Conservation (phyloP, 148 eudicot genomes). For the Vaccinium corymbosum region DNA sequence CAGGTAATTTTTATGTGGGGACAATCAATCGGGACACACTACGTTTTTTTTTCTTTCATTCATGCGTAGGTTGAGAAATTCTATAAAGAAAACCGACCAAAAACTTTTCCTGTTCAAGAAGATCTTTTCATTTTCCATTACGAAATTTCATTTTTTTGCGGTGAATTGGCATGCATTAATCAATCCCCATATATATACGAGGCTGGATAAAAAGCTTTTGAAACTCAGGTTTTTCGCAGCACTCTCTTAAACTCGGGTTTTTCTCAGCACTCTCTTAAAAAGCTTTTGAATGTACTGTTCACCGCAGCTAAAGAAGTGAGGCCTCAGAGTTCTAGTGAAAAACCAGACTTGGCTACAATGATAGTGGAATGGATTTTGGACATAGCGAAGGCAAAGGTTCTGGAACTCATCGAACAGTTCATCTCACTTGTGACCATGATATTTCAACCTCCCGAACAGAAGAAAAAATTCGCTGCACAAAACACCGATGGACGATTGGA, state of each 20-base stretch:
- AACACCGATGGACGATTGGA: constrained; percentile 22
- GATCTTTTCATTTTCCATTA: neutral
- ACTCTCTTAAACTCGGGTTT: too few species aligned
- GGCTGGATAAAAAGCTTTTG: too few species aligned
- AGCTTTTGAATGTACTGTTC: neutral
- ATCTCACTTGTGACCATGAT: constrained; percentile 14
- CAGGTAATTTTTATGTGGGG: constrained; percentile 29
- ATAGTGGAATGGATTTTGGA: constrained; percentile 38
- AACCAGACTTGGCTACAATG: constrained; percentile 24
- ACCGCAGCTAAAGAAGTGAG: constrained; percentile 31
- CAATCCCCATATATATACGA: neutral
- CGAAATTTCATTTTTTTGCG: neutral
- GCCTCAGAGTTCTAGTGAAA: constrained; percentile 17
- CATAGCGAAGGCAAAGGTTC: constrained; percentile 30
- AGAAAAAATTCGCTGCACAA: constrained; percentile 19
- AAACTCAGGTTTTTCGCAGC: neutral
- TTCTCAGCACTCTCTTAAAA: too few species aligned
- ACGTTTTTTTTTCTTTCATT: too few species aligned
- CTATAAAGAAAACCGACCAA: too few species aligned
- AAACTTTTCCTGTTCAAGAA: too few species aligned
- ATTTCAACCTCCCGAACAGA: constrained; percentile 15
- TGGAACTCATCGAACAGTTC: constrained; percentile 33
- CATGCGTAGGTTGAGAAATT: too few species aligned
- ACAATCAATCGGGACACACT: neutral
- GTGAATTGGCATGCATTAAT: neutral